These are phyloP conservation scores for Tuber umbilicatum DNA, from an alignment of 495 filamentous ascomycete species.

Conservation along the genomic window DNA sequence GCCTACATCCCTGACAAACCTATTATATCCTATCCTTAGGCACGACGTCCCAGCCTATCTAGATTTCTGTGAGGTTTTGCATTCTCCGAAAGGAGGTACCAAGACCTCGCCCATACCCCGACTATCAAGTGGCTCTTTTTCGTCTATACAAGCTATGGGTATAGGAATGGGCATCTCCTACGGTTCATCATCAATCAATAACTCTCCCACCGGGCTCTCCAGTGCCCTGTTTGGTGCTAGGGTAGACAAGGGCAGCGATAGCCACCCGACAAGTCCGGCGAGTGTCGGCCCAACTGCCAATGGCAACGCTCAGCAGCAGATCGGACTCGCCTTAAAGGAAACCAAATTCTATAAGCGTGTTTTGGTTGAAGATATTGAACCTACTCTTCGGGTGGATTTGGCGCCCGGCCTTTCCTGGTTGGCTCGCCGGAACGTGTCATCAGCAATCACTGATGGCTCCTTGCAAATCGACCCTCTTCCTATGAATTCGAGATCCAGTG, in stretches of 20 bases:
- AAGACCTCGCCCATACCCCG: conserved; percentile 53
- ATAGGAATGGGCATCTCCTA: conserved; percentile 35
- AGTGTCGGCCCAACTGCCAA: conserved; percentile 14
- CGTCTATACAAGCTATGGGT: conserved; percentile 44
- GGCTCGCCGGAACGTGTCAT: conserved; percentile 72
- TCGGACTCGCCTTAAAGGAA: conserved; percentile 61
- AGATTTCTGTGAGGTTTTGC: conserved; percentile 75
- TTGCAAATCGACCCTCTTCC: conserved; percentile 78
- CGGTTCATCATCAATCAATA: conserved; percentile 31
- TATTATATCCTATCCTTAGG: conserved; percentile 74
- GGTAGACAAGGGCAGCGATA: conserved; percentile 26
- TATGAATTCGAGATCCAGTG: conserved; percentile 49
- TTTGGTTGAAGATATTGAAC: conserved; percentile 85
- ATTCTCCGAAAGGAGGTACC: conserved; percentile 58
- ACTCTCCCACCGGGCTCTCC: conserved; percentile 36
- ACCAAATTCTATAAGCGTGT: conserved; percentile 88
- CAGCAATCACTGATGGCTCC: conserved; percentile 74
- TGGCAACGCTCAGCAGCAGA: conserved; percentile 24
- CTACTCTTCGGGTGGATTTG: conserved; percentile 77
- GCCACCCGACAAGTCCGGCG: conserved; percentile 27
- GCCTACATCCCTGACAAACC: conserved; percentile 74
- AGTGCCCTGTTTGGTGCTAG: conserved; percentile 29
- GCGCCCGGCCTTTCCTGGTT: conserved; percentile 92
- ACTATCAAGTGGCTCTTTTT: conserved; percentile 53
- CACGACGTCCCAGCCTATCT: conserved; percentile 72